A percentile compares a stretch with the other conserved stretches of the same genome.
Conservation (phyloP, 352 stramenopile species). For the Phytopythium oedochilum region DNA sequence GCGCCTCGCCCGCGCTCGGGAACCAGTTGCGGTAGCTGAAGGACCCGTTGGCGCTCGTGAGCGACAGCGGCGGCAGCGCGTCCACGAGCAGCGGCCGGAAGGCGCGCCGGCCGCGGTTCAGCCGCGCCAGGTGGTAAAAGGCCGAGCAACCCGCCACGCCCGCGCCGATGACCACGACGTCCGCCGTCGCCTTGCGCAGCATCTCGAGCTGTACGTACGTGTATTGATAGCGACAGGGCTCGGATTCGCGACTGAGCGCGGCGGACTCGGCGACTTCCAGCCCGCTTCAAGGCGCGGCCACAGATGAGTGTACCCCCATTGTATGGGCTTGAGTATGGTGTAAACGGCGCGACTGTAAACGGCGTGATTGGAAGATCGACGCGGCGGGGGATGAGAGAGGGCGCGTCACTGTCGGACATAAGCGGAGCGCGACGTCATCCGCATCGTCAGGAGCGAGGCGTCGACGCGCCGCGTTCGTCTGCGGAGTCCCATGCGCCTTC, state of each 20-base stretch:
- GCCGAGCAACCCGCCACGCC: conserved; percentile 72
- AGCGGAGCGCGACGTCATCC: no score
- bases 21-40: conserved; percentile 87
- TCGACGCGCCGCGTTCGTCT: neutral
- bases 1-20: conserved; percentile 55
- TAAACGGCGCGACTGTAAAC: neutral
- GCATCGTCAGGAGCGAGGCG: no score
- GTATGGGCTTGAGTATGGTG: neutral
- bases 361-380: conserved; percentile 1
- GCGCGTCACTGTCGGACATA: neutral
- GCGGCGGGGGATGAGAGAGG: neutral
- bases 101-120: conserved; percentile 48
- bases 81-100: conserved; percentile 79
- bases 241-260: neutral
- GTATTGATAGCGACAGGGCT: no score
- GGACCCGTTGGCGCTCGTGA: conserved; percentile 75
- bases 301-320: neutral
- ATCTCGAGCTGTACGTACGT: no score
- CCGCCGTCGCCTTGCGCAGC: conserved; percentile 44
- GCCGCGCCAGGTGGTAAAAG: conserved; percentile 68
- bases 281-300: neutral
- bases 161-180: conserved; percentile 70
- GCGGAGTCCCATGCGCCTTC: no score
- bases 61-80: conserved; percentile 50
- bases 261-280: no score